Evolutionary conservation across 495 filamentous ascomycete species (phyloP).

Genomic region (Xylaria bambusicola): DNA sequence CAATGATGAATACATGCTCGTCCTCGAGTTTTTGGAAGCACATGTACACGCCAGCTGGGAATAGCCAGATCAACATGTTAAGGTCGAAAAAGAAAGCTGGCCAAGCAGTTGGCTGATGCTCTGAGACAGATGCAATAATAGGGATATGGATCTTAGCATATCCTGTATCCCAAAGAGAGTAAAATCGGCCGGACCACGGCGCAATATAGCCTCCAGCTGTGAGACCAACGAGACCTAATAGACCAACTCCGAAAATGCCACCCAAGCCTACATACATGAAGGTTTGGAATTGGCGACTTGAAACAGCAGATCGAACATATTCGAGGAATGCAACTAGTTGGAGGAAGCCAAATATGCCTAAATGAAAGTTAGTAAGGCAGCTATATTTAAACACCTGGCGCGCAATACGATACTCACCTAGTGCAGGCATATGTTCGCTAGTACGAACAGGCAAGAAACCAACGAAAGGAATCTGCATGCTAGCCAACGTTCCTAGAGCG

Average conservation of each 20-base stretch:
- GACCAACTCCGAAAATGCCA: conserved; percentile 63
- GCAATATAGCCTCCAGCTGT: conserved; percentile 89
- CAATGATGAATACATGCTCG: conserved; percentile 97
- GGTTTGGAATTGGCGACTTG: conserved; percentile 91
- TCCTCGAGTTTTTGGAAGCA: conserved; percentile 92
- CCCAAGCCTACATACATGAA: conserved; percentile 78
- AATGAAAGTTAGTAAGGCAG: conserved; percentile 32
- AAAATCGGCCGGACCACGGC: conserved; percentile 98
- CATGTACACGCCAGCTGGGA: conserved; percentile 98
- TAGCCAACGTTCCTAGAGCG: conserved; percentile 90
- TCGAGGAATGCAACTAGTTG: conserved; percentile 94
- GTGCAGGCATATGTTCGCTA: conserved; percentile 97
- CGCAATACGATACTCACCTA: conserved; percentile 61
- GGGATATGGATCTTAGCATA: conserved; percentile 99
- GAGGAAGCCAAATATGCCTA: conserved; percentile 92
- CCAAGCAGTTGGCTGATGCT: conserved; percentile 99
- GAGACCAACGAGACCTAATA: conserved; percentile 69
- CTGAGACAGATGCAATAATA: conserved; percentile 98
- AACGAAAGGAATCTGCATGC: conserved; percentile 99
- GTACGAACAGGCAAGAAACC: conserved; percentile 95
- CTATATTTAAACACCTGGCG: neutral
- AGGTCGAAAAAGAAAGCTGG: conserved; percentile 99
- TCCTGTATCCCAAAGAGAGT: conserved; percentile 98
- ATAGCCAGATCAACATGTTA: conserved; percentile 97
- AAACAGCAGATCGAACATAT: conserved; percentile 81